Percentiles rank a stretch among this genome's conserved stretches.
phyloP scores from a whole-genome alignment of 768 basidiomycete genomes.

The Agaricus sinodeliciosus region DNA sequence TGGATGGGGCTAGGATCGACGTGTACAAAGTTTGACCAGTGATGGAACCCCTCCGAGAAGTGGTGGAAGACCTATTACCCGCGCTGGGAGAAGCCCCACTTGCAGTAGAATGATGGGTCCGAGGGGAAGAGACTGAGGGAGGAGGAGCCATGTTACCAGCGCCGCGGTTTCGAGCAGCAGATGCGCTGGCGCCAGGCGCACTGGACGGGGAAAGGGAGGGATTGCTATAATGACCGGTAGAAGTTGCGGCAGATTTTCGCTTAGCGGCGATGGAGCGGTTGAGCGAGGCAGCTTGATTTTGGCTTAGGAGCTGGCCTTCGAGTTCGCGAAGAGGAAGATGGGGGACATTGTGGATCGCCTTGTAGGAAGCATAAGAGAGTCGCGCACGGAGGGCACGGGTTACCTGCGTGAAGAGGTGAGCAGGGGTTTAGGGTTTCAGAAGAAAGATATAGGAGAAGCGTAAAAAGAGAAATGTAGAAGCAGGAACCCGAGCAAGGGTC shows the following conservation, averaged over 20 bases:
- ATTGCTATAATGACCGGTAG: conserved; percentile 46
- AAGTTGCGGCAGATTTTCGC: conserved; percentile 41
- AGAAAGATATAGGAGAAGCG: conserved; percentile 13
- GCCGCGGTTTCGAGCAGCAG: conserved; percentile 26
- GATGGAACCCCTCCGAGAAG: conserved; percentile 26
- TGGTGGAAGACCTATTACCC: conserved; percentile 24
- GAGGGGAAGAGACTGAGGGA: conserved; percentile 32
- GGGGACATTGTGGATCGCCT: conserved; percentile 68
- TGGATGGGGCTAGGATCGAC: conserved; percentile 66
- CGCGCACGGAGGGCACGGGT: conserved; percentile 77
- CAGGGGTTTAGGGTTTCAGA: conserved; percentile 26
- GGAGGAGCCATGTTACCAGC: conserved; percentile 44
- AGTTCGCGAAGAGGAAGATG: conserved; percentile 63
- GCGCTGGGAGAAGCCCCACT: conserved; percentile 24
- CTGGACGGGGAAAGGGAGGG: conserved; percentile 39
- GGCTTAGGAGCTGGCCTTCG: conserved; percentile 49
- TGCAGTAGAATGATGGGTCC: conserved; percentile 35
- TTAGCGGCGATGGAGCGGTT: conserved; percentile 53
- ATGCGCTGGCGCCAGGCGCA: conserved; percentile 18
- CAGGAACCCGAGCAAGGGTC: conserved; percentile 9
- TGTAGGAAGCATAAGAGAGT: conserved; percentile 79
- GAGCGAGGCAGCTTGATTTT: conserved; percentile 34
- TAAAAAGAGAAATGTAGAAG: conserved; percentile 10
- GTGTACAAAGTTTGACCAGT: conserved; percentile 60
- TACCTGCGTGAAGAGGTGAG: conserved; percentile 44